Conservation (phyloP, 2,329 filamentous ascomycete genomes). For the Zymoseptoria brevis region DNA sequence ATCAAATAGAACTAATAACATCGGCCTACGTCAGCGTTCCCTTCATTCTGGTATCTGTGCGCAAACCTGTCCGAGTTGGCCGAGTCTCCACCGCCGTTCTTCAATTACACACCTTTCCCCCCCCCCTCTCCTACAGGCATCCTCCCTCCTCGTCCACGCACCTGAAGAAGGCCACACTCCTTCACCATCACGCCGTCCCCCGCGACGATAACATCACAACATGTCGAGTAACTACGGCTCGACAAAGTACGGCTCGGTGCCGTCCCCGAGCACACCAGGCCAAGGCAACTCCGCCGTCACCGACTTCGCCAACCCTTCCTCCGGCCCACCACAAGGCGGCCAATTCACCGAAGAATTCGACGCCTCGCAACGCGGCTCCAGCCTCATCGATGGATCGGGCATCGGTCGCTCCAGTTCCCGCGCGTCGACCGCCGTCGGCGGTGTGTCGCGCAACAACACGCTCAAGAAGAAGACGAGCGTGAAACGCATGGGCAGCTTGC, state of each 20-base stretch:
- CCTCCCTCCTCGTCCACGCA: not conserved
- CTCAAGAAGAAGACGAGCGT: slow-evolving; percentile 83
- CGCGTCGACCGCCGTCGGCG: slow-evolving; percentile 37
- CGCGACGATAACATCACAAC: not conserved
- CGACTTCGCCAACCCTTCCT: not conserved
- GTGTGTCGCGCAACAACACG: slow-evolving; percentile 58
- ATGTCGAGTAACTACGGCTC: not conserved
- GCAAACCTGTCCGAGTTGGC: not conserved
- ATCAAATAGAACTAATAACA: not conserved
- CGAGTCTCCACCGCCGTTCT: not conserved
- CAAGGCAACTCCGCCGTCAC: not conserved
- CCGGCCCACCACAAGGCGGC: not conserved
- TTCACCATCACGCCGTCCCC: not conserved
- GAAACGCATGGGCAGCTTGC: slow-evolving; percentile 63
- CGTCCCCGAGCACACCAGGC: not conserved
- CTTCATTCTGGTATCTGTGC: not conserved
- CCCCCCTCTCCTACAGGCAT: not conserved
- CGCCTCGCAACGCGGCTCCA: not conserved
- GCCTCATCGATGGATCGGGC: slow-evolving; percentile 3
- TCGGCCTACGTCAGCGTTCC: not conserved
- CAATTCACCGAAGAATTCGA: not conserved
- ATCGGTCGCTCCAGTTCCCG: slow-evolving; percentile 57
- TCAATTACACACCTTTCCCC: not conserved
- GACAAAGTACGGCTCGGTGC: not conserved
- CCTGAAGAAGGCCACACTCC: not conserved